These are phyloP conservation scores for Saprolegnia diclina DNA, from an alignment of 352 stramenopile species.

Conservation along the genomic window DNA sequence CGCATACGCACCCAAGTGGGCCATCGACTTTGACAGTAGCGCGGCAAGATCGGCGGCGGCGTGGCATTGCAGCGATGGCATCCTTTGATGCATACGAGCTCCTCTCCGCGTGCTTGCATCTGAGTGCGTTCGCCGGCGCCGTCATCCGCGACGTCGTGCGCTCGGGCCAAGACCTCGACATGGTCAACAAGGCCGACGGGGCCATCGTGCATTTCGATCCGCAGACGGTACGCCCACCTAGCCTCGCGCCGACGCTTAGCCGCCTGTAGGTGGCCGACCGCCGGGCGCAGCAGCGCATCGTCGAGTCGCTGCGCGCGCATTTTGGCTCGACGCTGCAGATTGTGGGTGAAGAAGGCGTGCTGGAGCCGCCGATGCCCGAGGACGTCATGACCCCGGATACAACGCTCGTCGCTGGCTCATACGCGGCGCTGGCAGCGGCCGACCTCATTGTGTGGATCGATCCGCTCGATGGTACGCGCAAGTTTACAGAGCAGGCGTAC, in stretches of 20 bases:
- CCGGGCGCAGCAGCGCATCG: constrained; percentile 65
- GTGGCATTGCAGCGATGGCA: too few relatives aligned
- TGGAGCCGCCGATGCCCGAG: constrained; percentile 39
- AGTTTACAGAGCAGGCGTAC: constrained; percentile 63
- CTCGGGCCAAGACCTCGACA: constrained; percentile 43
- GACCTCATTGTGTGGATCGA: constrained; percentile 76
- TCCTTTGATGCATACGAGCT: constrained; percentile 34
- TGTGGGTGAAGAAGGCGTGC: constrained; percentile 64
- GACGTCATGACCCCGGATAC: constrained; percentile 41
- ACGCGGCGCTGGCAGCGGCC: constrained; percentile 32
- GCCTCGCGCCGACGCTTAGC: not conserved
- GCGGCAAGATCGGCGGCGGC: too few relatives aligned
- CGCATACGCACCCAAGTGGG: too few relatives aligned
- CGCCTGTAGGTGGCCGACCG: constrained; percentile 46
- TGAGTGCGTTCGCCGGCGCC: constrained; percentile 42
- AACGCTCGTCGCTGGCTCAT: constrained; percentile 25
- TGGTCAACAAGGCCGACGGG: constrained; percentile 73
- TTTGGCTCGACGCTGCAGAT: constrained; percentile 51
- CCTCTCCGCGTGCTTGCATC: constrained; percentile 54
- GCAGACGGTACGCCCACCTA: constrained; percentile 47
- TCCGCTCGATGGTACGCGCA: constrained; percentile 71
- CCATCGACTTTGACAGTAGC: too few relatives aligned
- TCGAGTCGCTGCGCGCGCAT: constrained; percentile 44
- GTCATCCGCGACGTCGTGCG: constrained; percentile 67
- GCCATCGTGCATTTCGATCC: constrained; percentile 46